A percentile compares a stretch with the other conserved stretches of the same genome.
These are phyloP conservation scores for Diaporthe destruens DNA, from an alignment of 2,329 filamentous ascomycete species.

Conservation along the genomic window DNA sequence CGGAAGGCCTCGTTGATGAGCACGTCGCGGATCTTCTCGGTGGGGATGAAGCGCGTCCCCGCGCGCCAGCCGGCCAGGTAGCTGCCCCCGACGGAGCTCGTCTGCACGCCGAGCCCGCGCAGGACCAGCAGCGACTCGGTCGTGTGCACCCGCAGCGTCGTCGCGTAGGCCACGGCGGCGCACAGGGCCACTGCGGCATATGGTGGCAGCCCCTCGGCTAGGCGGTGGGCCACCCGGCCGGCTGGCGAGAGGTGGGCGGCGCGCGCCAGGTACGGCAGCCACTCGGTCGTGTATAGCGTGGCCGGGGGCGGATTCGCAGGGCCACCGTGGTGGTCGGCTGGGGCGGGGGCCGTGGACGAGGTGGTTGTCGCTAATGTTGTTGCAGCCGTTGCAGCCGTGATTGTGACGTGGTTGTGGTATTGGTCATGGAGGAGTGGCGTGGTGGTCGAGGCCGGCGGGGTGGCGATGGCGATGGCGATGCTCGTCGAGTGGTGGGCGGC, in stretches of 20 bases:
- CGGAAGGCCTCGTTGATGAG: slow-evolving; percentile 95
- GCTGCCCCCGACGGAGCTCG: slow-evolving; percentile 76
- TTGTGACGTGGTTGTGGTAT: background rate
- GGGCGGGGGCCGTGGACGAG: background rate
- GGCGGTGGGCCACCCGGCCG: slow-evolving; percentile 49
- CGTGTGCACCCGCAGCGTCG: slow-evolving; percentile 62
- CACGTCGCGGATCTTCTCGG: slow-evolving; percentile 91
- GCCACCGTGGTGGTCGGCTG: slow-evolving; percentile 32
- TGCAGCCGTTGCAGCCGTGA: background rate
- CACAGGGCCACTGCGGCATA: slow-evolving; percentile 56
- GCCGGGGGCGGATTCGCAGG: slow-evolving; percentile 38
- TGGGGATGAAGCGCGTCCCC: slow-evolving; percentile 79
- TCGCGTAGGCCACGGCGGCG: slow-evolving; percentile 56
- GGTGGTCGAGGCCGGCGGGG: slow-evolving; percentile 12
- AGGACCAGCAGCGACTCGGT: slow-evolving; percentile 91
- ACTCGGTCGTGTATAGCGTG: slow-evolving; percentile 42
- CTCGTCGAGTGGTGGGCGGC: slow-evolving; percentile 14
- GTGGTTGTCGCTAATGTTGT: background rate
- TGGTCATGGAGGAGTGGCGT: slow-evolving; percentile 32
- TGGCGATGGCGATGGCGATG: slow-evolving; percentile 22
- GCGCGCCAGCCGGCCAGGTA: slow-evolving; percentile 65
- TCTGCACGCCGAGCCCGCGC: slow-evolving; percentile 91
- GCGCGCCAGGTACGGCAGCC: slow-evolving; percentile 47
- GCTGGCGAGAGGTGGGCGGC: slow-evolving; percentile 49
- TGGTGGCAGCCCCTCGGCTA: slow-evolving; percentile 54